Evolutionary conservation across 495 filamentous ascomycete species (phyloP), one percentile per base, ranked within the genome.

Genomic region (Geoglossum glabrum): DNA sequence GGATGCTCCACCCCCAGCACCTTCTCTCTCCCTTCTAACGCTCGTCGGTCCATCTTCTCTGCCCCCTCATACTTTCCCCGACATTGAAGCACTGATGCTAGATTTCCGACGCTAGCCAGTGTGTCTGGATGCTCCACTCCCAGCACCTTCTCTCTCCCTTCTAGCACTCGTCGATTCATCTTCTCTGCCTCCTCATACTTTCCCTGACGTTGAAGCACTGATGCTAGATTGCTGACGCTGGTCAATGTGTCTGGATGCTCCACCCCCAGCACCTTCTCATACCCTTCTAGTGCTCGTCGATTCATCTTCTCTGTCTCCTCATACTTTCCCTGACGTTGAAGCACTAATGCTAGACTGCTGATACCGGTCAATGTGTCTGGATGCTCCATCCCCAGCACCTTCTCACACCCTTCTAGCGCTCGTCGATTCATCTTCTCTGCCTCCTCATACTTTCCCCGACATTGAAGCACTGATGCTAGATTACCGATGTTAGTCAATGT

Each of bases 301-400:
- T 60, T 0, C 52, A 60, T 60, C 9, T 21, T 33, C 30, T 60
- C 58, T 3, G 58, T 55, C 58, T 27, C 52, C 7, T 36, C 23
- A 34, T 58, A 60, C 51, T 60, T 60, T n/a, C 58, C 58, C 21
- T 57, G 51, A n/a, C n/a, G n/a, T n/a, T n/a, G n/a, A n/a, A n/a
- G n/a, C n/a, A n/a, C n/a, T n/a, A n/a, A n/a, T n/a, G n/a, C n/a
- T n/a, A n/a, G n/a, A n/a, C n/a, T n/a, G n/a, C n/a, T n/a, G n/a
- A n/a, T n/a, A n/a, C n/a, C n/a, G n/a, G n/a, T n/a, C n/a, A n/a
- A n/a, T n/a, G n/a, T n/a, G n/a, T n/a, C n/a, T n/a, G n/a, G n/a
- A n/a, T n/a, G n/a, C n/a, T n/a, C n/a, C n/a, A n/a, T n/a, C n/a
- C n/a, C n/a, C n/a, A n/a, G n/a, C n/a, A n/a, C n/a, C n/a, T n/a